Evolutionary conservation across 2,329 filamentous ascomycete genomes (phyloP), one percentile per base, ranked within the genome.

Genomic region (Sporothrix brunneoviolacea): DNA sequence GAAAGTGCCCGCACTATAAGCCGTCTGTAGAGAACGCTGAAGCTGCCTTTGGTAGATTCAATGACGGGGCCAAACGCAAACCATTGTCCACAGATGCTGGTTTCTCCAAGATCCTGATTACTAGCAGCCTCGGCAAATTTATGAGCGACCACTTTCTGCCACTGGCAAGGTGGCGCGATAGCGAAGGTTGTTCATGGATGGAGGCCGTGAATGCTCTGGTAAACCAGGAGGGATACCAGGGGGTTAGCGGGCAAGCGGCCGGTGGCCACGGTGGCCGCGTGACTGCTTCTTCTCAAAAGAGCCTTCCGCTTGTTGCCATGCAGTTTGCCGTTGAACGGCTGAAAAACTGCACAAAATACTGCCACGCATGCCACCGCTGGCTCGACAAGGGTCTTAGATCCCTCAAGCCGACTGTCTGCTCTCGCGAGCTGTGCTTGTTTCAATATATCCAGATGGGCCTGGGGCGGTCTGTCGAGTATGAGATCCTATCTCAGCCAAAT

Each of bases 381-480:
- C 75, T 88, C 32, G 65, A 77, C 1, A 74, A 74, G 2, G 76
- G 79, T 0, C 82, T 91, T 33, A 80, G 84, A 59, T 80, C 84
- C 2, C 70, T 90, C 53, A 88, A 87, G 58, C 86, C 86, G 3
- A 88, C 86, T 54, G 88, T 95, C 39, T 96, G 91, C 66, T 79
- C 79, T 19, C 76, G 79, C 12, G 72, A 76, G 2, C 72, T 96
- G 3, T 96, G 91, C 60, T 70, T 95, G 4, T 95, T 87, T 60
- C 91, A 96, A 62, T 95, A 93, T 68, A 86, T 95, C 75, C 75
- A 79, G 15, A 72, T 94, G n/a, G 89, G 88, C 0, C 84, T 95
- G 60, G 91, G 90, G 0, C 86, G 88, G 2, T 89, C 82, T 59
- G 81, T 95, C 50, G 90, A 96, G 63, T 82, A 91, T 62, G 89